Evolutionary conservation across 345 rosid genomes (phyloP).

Genomic region (Brassica nigra): DNA sequence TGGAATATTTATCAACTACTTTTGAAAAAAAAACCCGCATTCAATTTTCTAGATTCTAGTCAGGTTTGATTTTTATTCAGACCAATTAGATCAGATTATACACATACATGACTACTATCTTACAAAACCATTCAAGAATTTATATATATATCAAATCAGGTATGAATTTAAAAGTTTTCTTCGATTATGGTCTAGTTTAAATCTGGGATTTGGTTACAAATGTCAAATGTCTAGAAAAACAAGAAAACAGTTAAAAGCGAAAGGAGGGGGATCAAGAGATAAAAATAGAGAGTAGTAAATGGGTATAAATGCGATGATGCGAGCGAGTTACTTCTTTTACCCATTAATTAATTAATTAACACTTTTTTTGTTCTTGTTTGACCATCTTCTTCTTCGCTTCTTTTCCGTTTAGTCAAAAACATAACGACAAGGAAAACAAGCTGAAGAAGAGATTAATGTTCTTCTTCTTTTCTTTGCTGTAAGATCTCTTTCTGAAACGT

Average conservation of each 20-base stretch:
- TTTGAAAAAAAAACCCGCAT: no score
- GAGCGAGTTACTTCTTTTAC: constrained; percentile 32
- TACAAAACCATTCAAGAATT: no score
- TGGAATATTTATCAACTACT: no score
- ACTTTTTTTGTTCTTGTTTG: constrained; percentile 5
- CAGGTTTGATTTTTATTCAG: no score
- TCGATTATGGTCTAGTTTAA: neutral
- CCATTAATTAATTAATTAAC: constrained; percentile 5
- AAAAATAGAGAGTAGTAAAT: constrained; percentile 31
- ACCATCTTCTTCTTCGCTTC: constrained; percentile 25
- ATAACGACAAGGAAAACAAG: constrained; percentile 22
- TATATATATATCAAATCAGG: no score
- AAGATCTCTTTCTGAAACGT: constrained; percentile 13
- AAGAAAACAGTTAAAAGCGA: constrained; percentile 30
- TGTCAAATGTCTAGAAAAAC: neutral
- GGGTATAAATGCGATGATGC: constrained; percentile 32
- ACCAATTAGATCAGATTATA: no score
- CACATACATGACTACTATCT: no score
- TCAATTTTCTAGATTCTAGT: no score
- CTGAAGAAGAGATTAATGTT: constrained; percentile 27
- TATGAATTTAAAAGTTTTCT: no score
- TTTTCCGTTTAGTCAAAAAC: constrained; percentile 11
- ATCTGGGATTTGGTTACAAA: neutral
- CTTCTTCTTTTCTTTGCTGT: constrained; percentile 28
- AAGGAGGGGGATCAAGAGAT: constrained; percentile 19